Base-by-base conservation (phyloP, 805 yeast species). In the Cyberlindnera mycetangii region DNA sequence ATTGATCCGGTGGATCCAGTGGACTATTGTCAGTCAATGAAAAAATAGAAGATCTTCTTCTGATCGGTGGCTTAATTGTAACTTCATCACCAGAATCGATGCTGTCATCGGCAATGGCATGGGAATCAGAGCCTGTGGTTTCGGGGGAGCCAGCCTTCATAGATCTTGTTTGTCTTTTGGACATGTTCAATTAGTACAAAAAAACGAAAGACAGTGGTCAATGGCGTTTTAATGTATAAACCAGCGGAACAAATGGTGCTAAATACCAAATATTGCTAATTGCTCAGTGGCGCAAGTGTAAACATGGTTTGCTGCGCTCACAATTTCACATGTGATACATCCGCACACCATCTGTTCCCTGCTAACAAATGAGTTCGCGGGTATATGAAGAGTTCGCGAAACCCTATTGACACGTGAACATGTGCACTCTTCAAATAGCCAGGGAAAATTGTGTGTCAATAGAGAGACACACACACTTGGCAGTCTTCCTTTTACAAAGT, bases 1-100 rank as follows among this genome's bases (percentile, higher is more conserved):
- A 72, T 46, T 81, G 81, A 57, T 85, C 87, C 9, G 93, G 92
- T 36, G 86, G 83, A 10, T 89, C 90, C 53, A 85, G 69, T 22
- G 83, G 83, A 5, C 69, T 63, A 14, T 38, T 42, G 33, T 58
- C 58, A 19, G 44, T 39, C 14, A 74, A 50, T 39, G 75, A 59
- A 50, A 81, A 68, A 58, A 80, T 65, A 53, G 84, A 68, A 50
- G 84, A 78, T 15, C 83, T 71, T 47, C 79, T 75, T 54, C 54
- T 53, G 8, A 47, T 18, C 16, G 50, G 52, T 15, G 55, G 53
- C 19, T 47, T 49, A 24, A 47, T 45, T n/a, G 36, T 27, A 7
- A 47, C 8, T 21, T 50, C 54, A 27, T 50, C 59, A 5, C 52
- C 52, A 11, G 58, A 48, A 7, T 53, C 60, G 7, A 44, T 39